These are phyloP conservation scores for Fusarium sp. DNA, from an alignment of 2,329 filamentous ascomycete genomes.

Conservation along the genomic window DNA sequence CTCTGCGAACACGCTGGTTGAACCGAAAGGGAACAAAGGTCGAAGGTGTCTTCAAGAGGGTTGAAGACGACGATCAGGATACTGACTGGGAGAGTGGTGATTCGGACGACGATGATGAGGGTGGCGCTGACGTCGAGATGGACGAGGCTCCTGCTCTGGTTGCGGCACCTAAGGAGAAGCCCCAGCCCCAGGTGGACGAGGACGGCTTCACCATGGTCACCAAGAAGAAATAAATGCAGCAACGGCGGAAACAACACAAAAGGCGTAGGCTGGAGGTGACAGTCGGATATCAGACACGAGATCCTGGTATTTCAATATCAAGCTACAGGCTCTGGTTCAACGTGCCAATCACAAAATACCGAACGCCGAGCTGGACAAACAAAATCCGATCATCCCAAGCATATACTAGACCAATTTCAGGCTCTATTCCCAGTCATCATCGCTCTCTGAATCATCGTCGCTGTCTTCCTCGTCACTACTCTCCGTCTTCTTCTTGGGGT, in stretches of 20 bases:
- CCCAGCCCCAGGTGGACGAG: conserved; percentile 78
- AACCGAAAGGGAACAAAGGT: conserved; percentile 70
- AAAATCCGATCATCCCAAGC: conserved; percentile 30
- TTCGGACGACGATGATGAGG: conserved; percentile 69
- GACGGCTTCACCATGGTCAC: conserved; percentile 84
- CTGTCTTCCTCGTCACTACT: conserved; percentile 23
- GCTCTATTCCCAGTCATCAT: conserved; percentile 81
- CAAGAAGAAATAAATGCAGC: conserved; percentile 59
- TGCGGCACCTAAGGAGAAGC: conserved; percentile 68
- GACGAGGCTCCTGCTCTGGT: conserved; percentile 74
- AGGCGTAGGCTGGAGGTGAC: background rate
- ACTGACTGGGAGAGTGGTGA: conserved; percentile 71
- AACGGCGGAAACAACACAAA: conserved; percentile 38
- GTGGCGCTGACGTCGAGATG: conserved; percentile 72
- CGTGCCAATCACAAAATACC: conserved; percentile 43
- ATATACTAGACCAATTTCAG: conserved; percentile 20
- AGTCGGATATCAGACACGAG: conserved; percentile 26
- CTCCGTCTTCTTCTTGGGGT: conserved; percentile 22
- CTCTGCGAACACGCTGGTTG: conserved; percentile 71
- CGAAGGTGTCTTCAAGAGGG: conserved; percentile 64
- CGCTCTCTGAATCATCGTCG: conserved; percentile 48
- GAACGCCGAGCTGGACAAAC: conserved; percentile 49
- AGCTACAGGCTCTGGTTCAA: conserved; percentile 34
- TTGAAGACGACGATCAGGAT: conserved; percentile 66
- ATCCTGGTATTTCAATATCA: conserved; percentile 45